These are phyloP conservation scores for Anisogramma anomala DNA, from an alignment of 2,329 filamentous ascomycete genomes.

Conservation along the genomic window DNA sequence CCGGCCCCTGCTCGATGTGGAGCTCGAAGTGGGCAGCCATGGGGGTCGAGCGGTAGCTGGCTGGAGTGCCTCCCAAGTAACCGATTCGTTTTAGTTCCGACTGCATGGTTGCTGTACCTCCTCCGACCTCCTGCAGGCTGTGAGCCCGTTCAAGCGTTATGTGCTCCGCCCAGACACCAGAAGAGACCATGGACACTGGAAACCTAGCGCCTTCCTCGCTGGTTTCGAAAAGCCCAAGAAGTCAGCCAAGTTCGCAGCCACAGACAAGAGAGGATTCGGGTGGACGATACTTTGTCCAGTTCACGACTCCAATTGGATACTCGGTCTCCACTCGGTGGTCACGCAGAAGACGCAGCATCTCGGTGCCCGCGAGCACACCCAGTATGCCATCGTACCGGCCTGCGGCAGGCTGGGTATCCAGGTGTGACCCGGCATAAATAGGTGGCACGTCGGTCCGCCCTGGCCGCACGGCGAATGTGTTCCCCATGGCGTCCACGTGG, in stretches of 20 bases:
- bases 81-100: constrained; percentile 60
- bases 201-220: constrained; percentile 76
- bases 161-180: constrained; percentile 64
- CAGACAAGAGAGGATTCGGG: neutral
- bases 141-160: constrained; percentile 52
- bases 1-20: constrained; percentile 75
- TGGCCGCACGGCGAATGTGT: constrained; percentile 62
- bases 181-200: constrained; percentile 61
- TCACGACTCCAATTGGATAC: constrained; percentile 61
- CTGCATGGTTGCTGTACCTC: constrained; percentile 51
- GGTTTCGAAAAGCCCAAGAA: neutral
- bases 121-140: constrained; percentile 48
- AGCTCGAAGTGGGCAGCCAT: constrained; percentile 73
- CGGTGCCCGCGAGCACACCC: constrained; percentile 60
- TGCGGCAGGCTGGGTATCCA: constrained; percentile 53
- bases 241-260: neutral
- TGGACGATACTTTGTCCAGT: constrained; percentile 58
- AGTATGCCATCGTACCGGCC: constrained; percentile 69
- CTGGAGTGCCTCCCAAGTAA: constrained; percentile 49
- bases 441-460: constrained; percentile 49
- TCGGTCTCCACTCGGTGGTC: constrained; percentile 58
- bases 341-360: constrained; percentile 56
- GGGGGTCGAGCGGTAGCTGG: constrained; percentile 46
- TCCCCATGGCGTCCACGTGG: constrained; percentile 65
- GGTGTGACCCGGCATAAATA: constrained; percentile 59